phyloP scores from a whole-genome alignment of 2,329 filamentous ascomycete species.

The Nigrograna mackinnonii region DNA sequence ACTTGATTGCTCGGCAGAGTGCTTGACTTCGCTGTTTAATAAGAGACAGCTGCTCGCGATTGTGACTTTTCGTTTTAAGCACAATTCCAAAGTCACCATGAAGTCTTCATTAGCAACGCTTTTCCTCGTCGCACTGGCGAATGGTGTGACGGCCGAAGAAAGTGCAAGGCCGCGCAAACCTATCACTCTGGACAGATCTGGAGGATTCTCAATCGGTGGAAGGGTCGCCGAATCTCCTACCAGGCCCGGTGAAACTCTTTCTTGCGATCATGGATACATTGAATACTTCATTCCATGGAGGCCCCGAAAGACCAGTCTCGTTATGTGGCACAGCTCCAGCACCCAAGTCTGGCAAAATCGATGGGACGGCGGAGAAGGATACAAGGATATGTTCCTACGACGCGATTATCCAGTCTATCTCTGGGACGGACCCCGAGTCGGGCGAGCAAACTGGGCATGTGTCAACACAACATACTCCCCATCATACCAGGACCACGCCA shows the following conservation, averaged over 20 bases:
- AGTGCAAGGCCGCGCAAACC: slow-evolving; percentile 9
- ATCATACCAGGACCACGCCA: slow-evolving; percentile 17
- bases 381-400: slow-evolving; percentile 27
- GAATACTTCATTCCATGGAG: slow-evolving; percentile 29
- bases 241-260: slow-evolving; percentile 18
- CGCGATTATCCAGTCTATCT: slow-evolving; percentile 29
- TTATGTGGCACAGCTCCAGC: slow-evolving; percentile 30
- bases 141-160: not conserved
- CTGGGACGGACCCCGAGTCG: slow-evolving; percentile 28
- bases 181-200: slow-evolving; percentile 18
- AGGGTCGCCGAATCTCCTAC: slow-evolving; percentile 14
- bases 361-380: slow-evolving; percentile 28
- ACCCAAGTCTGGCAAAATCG: slow-evolving; percentile 31
- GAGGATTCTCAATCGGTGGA: slow-evolving; percentile 30
- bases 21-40: no score
- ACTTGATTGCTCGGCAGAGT: no score
- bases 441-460: slow-evolving; percentile 27
- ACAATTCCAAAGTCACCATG: not conserved
- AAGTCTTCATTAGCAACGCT: not conserved
- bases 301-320: slow-evolving; percentile 21
- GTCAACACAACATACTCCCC: slow-evolving; percentile 17
- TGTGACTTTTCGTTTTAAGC: not conserved
- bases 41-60: no score
- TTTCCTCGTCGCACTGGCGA: not conserved
- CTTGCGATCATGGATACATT: slow-evolving; percentile 32